phyloP scores from a whole-genome alignment of 2,329 filamentous ascomycete genomes.

The Penicillium janthinellum region DNA sequence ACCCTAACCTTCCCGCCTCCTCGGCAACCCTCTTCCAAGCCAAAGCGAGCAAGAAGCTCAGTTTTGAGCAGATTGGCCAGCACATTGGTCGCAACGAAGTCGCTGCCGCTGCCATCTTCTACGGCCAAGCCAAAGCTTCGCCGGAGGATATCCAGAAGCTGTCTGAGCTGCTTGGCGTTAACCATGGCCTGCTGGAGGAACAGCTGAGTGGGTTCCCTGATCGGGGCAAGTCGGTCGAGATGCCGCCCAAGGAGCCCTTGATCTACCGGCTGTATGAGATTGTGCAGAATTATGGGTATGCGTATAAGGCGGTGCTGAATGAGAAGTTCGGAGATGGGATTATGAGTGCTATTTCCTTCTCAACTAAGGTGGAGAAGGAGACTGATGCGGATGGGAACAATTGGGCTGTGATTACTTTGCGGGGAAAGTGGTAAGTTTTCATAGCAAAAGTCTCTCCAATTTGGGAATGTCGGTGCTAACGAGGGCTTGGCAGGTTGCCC shows the following conservation, averaged over 20 bases:
- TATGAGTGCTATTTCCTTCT: conserved; percentile 94
- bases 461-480: neutral
- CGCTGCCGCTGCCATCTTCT: conserved; percentile 84
- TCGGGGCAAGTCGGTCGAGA: conserved; percentile 74
- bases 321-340: conserved; percentile 95
- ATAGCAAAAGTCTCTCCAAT: too few relatives aligned
- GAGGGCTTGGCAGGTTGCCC: conserved; percentile 41
- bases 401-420: conserved; percentile 82
- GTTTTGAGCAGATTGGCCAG: conserved; percentile 75
- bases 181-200: conserved; percentile 57
- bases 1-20: conserved; percentile 68
- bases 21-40: conserved; percentile 76
- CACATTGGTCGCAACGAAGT: conserved; percentile 78
- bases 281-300: conserved; percentile 94
- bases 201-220: conserved; percentile 77
- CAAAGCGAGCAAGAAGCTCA: conserved; percentile 74
- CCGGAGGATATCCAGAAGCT: conserved; percentile 70
- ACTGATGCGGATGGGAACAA: conserved; percentile 76
- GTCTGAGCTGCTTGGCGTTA: conserved; percentile 64
- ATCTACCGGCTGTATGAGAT: conserved; percentile 94
- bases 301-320: conserved; percentile 92
- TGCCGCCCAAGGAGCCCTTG: conserved; percentile 81
- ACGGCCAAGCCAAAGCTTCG: conserved; percentile 77
- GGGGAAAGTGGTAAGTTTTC: conserved; percentile 73
- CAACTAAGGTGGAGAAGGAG: conserved; percentile 91